phyloP scores from a whole-genome alignment of 2,329 filamentous ascomycete genomes.

The Ophiocordyceps sinensis region DNA sequence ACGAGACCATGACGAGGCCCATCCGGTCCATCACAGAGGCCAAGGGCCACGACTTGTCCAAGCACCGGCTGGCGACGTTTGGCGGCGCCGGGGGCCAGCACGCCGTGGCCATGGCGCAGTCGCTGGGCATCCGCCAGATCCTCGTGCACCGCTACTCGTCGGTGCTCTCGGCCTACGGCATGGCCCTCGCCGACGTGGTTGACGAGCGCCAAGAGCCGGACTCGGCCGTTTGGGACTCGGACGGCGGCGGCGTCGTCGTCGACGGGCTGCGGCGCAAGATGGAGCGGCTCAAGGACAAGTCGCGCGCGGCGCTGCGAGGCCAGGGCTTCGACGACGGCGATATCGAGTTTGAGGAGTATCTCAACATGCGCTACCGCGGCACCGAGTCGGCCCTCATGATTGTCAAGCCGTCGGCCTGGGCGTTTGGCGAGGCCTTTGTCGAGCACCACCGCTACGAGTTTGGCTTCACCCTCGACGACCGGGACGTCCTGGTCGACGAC shows the following conservation, averaged over 20 bases:
- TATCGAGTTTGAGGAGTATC: conserved; percentile 32
- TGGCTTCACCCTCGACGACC: conserved; percentile 43
- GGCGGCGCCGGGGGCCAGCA: conserved; percentile 28
- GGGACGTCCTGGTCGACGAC: conserved; percentile 27
- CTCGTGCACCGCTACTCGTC: conserved; percentile 30
- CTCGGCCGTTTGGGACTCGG: conserved; percentile 30
- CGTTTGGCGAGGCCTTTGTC: conserved; percentile 72
- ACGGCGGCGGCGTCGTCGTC: conserved; percentile 39
- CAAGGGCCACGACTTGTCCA: conserved; percentile 18
- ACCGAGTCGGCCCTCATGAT: conserved; percentile 90
- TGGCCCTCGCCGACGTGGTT: conserved; percentile 29
- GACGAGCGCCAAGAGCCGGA: conserved; percentile 24
- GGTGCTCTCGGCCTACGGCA: conserved; percentile 31
- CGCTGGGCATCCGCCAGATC: conserved; percentile 26
- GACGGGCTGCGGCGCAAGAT: conserved; percentile 60
- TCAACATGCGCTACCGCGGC: conserved; percentile 85
- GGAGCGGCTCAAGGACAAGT: conserved; percentile 65
- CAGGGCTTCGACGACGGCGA: conserved; percentile 53
- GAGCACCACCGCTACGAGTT: conserved; percentile 69
- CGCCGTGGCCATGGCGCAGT: conserved; percentile 25
- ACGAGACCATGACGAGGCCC: conserved; percentile 20
- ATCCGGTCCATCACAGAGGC: conserved; percentile 21
- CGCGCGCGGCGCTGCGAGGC: conserved; percentile 48
- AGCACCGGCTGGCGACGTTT: conserved; percentile 21
- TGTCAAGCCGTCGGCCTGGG: conserved; percentile 60